phyloP scores from a whole-genome alignment of 306 rosid genomes.

The Gastrolobium bilobum region DNA sequence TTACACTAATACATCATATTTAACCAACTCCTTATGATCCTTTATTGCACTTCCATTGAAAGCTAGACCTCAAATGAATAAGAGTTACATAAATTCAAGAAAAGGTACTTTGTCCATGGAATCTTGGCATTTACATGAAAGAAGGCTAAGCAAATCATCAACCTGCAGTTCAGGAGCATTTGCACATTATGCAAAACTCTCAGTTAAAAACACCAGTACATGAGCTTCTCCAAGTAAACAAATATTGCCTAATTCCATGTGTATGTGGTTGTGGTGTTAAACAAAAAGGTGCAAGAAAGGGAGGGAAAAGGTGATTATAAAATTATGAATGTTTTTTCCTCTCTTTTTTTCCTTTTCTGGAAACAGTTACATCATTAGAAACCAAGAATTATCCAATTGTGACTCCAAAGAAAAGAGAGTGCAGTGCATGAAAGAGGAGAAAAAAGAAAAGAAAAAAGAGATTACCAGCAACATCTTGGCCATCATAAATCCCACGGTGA shows the following conservation, averaged over 20 bases:
- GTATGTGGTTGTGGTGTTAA: slow-evolving; percentile 5
- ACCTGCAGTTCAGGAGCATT: background rate
- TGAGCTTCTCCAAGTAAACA: slow-evolving; percentile 46
- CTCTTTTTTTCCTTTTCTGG: background rate
- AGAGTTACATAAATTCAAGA: slow-evolving; percentile 25
- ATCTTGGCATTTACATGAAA: slow-evolving; percentile 41
- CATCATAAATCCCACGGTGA: slow-evolving; percentile 95
- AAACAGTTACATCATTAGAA: slow-evolving; percentile 28
- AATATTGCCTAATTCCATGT: slow-evolving; percentile 34
- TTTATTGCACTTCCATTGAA: slow-evolving; percentile 12
- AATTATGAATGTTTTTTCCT: slow-evolving; percentile 32
- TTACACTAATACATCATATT: slow-evolving; percentile 34
- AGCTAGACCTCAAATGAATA: slow-evolving; percentile 26
- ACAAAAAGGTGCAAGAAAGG: slow-evolving; percentile 38
- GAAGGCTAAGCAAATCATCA: slow-evolving; percentile 8
- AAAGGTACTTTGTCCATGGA: slow-evolving; percentile 23
- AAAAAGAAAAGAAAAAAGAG: background rate
- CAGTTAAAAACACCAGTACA: slow-evolving; percentile 28
- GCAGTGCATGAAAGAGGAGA: background rate
- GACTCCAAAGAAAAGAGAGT: slow-evolving; percentile 17
- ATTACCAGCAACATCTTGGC: slow-evolving; percentile 90
- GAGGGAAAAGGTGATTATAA: slow-evolving; percentile 33
- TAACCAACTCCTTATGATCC: slow-evolving; percentile 32
- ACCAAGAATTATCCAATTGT: background rate
- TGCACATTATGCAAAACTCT: slow-evolving; percentile 29